Evolutionary conservation across 2,329 filamentous ascomycete genomes (phyloP).

Genomic region (Tolypocladium inflatum): DNA sequence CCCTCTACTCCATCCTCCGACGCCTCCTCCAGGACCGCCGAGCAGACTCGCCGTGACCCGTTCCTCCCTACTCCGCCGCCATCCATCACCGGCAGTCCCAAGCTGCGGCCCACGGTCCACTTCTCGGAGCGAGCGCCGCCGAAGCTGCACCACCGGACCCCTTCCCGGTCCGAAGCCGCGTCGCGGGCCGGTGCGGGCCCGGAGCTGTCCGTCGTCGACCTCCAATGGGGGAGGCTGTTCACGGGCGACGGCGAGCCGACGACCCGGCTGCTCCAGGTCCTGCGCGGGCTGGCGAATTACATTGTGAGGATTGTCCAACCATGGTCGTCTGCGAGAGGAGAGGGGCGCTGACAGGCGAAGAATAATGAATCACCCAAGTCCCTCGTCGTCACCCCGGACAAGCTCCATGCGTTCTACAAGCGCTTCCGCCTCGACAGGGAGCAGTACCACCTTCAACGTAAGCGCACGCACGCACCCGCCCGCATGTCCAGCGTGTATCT

Average conservation of each 20-base stretch:
- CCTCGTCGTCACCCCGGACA: slow-evolving; percentile 64
- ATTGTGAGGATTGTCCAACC: slow-evolving; percentile 43
- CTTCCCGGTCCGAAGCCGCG: slow-evolving; percentile 1
- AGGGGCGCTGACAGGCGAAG: neutral
- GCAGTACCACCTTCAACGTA: slow-evolving; percentile 58
- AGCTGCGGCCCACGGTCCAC: slow-evolving; percentile 16
- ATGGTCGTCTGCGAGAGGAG: neutral
- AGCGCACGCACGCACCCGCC: slow-evolving; percentile 11
- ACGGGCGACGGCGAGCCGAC: slow-evolving; percentile 59
- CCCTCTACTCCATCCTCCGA: neutral
- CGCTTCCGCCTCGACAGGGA: slow-evolving; percentile 56
- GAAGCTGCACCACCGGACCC: slow-evolving; percentile 12
- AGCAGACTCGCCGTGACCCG: neutral
- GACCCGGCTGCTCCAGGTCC: slow-evolving; percentile 56
- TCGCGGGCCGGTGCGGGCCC: slow-evolving; percentile 2
- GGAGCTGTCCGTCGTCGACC: slow-evolving; percentile 43
- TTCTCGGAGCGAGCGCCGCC: slow-evolving; percentile 19
- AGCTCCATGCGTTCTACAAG: slow-evolving; percentile 66
- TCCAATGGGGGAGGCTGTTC: slow-evolving; percentile 70
- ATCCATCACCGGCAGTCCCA: slow-evolving; percentile 5
- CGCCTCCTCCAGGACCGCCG: neutral
- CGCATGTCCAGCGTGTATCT: slow-evolving; percentile 4
- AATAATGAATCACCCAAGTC: slow-evolving; percentile 22
- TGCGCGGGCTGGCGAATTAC: slow-evolving; percentile 64
- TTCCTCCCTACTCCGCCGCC: neutral